These are phyloP conservation scores for Pichia sp. DNA, from an alignment of 1,139 yeast genomes.

Conservation along the genomic window DNA sequence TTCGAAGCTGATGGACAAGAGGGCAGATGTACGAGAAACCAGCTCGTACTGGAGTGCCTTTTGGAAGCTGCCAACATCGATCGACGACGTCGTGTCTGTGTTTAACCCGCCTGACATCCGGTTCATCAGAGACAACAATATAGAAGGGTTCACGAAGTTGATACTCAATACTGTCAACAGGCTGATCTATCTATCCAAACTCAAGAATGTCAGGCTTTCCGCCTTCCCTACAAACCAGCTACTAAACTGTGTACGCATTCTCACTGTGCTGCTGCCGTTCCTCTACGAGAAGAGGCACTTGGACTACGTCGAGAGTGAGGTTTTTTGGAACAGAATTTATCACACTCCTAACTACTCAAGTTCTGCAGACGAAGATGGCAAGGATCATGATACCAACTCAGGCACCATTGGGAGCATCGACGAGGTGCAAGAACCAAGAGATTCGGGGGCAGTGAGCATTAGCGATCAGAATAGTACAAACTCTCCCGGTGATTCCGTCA, in stretches of 20 bases:
- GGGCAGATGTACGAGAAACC: slow-evolving; percentile 39
- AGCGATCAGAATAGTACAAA: background rate
- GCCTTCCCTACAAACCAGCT: slow-evolving; percentile 26
- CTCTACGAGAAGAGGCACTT: slow-evolving; percentile 51
- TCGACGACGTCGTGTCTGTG: slow-evolving; percentile 53
- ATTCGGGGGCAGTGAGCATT: background rate
- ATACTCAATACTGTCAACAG: slow-evolving; percentile 40
- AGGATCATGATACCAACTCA: background rate
- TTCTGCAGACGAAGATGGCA: slow-evolving; percentile 10
- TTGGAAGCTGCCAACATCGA: slow-evolving; percentile 43
- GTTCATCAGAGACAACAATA: slow-evolving; percentile 54
- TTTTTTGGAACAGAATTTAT: slow-evolving; percentile 40
- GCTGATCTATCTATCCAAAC: slow-evolving; percentile 30
- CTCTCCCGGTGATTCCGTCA: slow-evolving; percentile 16
- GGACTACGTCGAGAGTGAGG: slow-evolving; percentile 32
- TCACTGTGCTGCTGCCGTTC: slow-evolving; percentile 66
- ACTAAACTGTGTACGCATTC: slow-evolving; percentile 59
- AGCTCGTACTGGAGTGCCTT: slow-evolving; percentile 55
- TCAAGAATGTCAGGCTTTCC: slow-evolving; percentile 10
- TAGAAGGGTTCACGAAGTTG: slow-evolving; percentile 49
- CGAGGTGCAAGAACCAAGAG: background rate
- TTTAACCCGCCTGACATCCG: slow-evolving; percentile 57
- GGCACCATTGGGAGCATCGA: background rate
- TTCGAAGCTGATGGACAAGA: slow-evolving; percentile 56
- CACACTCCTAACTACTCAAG: slow-evolving; percentile 1